phyloP scores from a whole-genome alignment of 2,329 filamentous ascomycete species.

The Scopulariopsis brevicaulis region DNA sequence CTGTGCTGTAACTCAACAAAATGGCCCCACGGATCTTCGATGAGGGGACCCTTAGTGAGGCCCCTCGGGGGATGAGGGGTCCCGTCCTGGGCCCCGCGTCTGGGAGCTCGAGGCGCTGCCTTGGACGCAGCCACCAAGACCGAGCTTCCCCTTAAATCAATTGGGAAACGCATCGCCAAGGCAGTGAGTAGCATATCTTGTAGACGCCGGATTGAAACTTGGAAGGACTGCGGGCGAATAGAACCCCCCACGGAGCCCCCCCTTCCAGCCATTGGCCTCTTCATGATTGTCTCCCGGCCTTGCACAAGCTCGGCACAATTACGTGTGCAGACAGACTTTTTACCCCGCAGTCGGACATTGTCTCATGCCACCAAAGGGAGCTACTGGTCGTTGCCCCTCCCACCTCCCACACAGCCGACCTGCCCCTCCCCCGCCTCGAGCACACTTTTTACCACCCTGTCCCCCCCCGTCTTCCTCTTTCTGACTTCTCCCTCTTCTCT shows the following conservation, averaged over 20 bases:
- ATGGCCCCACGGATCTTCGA: too few relatives aligned
- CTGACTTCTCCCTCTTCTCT: background rate
- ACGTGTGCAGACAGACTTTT: background rate
- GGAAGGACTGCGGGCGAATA: background rate
- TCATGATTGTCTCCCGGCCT: background rate
- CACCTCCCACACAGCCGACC: background rate
- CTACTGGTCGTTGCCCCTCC: background rate
- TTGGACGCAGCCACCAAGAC: too few relatives aligned
- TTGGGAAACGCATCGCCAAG: too few relatives aligned
- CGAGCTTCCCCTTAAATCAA: too few relatives aligned
- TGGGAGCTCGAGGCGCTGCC: too few relatives aligned
- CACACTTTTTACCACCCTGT: background rate
- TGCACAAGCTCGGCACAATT: background rate
- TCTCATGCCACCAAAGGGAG: background rate
- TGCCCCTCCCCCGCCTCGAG: background rate
- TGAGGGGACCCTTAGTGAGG: too few relatives aligned
- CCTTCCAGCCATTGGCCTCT: background rate
- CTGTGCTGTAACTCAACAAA: too few relatives aligned
- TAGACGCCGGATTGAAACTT: background rate
- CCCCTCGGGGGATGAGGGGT: too few relatives aligned
- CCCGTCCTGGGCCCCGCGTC: too few relatives aligned
- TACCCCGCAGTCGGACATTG: background rate
- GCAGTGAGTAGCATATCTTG: too few relatives aligned
- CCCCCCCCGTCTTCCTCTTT: background rate
- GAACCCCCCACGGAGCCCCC: background rate